phyloP scores from a whole-genome alignment of 2,329 filamentous ascomycete species.

The Scedosporium minutisporum region DNA sequence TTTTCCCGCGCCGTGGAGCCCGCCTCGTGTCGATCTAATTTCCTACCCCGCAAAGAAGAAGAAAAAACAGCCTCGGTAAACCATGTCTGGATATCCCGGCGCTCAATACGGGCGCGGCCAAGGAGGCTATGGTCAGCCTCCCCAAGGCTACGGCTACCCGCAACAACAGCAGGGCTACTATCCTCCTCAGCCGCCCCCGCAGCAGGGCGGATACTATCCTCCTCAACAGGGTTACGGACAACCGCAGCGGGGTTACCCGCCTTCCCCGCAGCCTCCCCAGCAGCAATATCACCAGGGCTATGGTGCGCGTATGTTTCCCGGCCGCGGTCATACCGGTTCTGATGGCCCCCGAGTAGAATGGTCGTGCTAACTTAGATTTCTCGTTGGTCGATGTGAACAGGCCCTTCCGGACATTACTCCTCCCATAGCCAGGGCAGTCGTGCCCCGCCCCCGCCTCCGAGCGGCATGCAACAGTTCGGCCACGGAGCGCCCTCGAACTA shows the following conservation, averaged over 20 bases:
- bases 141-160: conserved; percentile 2
- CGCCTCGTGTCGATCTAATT: neutral
- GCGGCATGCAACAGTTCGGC: conserved; percentile 62
- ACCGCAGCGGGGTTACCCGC: neutral
- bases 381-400: neutral
- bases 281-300: conserved; percentile 3
- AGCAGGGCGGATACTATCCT: neutral
- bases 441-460: conserved; percentile 55
- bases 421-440: neutral
- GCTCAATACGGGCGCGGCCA: neutral
- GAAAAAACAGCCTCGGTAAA: neutral
- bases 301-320: neutral
- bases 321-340: neutral
- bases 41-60: neutral
- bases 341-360: no score
- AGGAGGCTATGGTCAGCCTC: neutral
- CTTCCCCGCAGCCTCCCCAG: conserved; percentile 4
- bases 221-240: conserved; percentile 1
- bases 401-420: neutral
- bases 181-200: neutral
- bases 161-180: conserved; percentile 1
- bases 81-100: conserved; percentile 8
- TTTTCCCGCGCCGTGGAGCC: neutral
- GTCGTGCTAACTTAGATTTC: neutral
- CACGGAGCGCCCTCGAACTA: conserved; percentile 72